phyloP scores from a whole-genome alignment of 2,329 filamentous ascomycete genomes.

The Pyricularia sp. region DNA sequence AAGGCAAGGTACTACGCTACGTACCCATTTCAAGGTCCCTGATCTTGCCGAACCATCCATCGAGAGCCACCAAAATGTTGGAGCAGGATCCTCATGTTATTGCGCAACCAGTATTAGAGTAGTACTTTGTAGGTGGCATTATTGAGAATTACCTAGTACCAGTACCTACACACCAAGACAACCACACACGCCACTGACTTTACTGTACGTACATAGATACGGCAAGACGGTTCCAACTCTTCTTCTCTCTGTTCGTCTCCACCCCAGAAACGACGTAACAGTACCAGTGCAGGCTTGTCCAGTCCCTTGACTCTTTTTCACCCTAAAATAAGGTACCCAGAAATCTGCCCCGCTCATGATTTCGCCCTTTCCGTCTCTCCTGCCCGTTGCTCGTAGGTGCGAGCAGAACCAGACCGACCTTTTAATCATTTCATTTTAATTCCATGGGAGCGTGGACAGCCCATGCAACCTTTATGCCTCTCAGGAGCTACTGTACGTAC shows the following conservation, averaged over 20 bases:
- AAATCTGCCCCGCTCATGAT: not conserved
- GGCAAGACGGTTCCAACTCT: not conserved
- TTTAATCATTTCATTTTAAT: conserved; percentile 1
- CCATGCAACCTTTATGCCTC: not conserved
- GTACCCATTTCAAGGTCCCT: not conserved
- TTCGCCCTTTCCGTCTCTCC: not conserved
- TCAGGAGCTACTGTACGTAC: not conserved
- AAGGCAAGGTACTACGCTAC: not conserved
- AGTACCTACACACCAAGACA: no score
- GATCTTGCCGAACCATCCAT: not conserved
- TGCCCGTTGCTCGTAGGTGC: not conserved
- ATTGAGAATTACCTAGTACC: no score
- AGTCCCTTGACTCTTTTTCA: not conserved
- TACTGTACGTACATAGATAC: no score
- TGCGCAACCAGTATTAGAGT: not conserved
- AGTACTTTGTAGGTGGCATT: not conserved
- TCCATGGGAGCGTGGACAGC: conserved; percentile 4
- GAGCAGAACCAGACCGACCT: not conserved
- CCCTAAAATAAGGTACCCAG: not conserved
- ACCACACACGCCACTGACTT: no score
- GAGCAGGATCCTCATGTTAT: not conserved
- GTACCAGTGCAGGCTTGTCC: not conserved
- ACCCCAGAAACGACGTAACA: not conserved
- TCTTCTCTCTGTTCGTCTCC: not conserved
- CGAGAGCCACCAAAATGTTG: not conserved